Conservation (phyloP, 129 eudicot genomes). For the Flaveria brownii region DNA sequence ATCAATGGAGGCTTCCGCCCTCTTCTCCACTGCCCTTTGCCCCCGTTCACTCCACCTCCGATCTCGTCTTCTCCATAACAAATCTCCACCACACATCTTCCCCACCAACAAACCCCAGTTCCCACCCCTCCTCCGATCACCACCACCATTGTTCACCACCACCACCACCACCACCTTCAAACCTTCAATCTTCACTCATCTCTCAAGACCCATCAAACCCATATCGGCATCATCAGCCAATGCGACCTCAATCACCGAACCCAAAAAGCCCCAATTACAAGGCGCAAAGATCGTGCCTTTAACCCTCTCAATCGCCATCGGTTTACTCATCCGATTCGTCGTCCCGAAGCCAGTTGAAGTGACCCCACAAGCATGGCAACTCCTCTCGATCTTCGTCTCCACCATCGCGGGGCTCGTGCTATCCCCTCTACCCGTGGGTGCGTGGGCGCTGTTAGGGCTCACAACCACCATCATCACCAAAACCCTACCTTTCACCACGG, state of each 20-base stretch:
- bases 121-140: conserved; percentile 24
- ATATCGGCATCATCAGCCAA: conserved; percentile 38
- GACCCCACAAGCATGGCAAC: conserved; percentile 86
- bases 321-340: conserved; percentile 57
- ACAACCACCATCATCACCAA: conserved; percentile 59
- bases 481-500: conserved; percentile 60
- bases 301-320: conserved; percentile 50
- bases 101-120: conserved; percentile 26
- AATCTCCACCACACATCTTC: conserved; percentile 22
- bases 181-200: conserved; percentile 30
- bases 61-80: conserved; percentile 33
- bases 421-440: conserved; percentile 88
- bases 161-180: conserved; percentile 26
- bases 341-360: conserved; percentile 66
- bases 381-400: conserved; percentile 69
- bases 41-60: conserved; percentile 46
- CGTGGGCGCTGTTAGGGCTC: conserved; percentile 75
- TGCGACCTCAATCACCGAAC: conserved; percentile 22
- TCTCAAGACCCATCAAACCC: conserved; percentile 32
- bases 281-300: conserved; percentile 69
- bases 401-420: conserved; percentile 82
- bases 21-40: conserved; percentile 38
- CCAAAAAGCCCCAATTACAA: conserved; percentile 29
- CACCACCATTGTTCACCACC: neutral
- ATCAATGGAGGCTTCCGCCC: conserved; percentile 58